Conservation (phyloP, 495 filamentous ascomycete species). For the Hyaloscypha hepaticicola region DNA sequence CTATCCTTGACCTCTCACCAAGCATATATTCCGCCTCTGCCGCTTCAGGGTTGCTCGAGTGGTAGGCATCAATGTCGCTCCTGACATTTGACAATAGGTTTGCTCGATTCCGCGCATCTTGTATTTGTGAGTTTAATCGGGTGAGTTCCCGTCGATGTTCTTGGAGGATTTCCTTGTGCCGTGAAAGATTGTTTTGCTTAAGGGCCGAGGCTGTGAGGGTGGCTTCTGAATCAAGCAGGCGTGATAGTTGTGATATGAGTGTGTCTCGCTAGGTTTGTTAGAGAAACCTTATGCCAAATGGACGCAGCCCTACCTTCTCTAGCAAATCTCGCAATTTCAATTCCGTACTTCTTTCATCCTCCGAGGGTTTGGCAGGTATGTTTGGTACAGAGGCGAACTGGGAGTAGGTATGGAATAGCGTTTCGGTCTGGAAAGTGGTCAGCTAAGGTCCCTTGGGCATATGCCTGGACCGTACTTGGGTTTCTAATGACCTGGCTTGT, state of each 20-base stretch:
- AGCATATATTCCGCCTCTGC: constrained; percentile 97
- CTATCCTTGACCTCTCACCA: constrained; percentile 79
- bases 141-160: constrained; percentile 83
- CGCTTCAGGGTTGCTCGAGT: constrained; percentile 70
- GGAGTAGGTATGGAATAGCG: constrained; percentile 90
- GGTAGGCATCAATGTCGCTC: constrained; percentile 88
- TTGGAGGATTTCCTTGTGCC: constrained; percentile 83
- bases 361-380: constrained; percentile 77
- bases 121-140: constrained; percentile 65
- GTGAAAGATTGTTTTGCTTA: constrained; percentile 90
- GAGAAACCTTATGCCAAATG: constrained; percentile 7
- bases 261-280: constrained; percentile 65
- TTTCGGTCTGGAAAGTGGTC: constrained; percentile 68
- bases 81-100: constrained; percentile 92
- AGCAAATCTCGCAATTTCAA: constrained; percentile 81
- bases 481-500: constrained; percentile 86
- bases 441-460: constrained; percentile 15
- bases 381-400: constrained; percentile 83
- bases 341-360: constrained; percentile 81
- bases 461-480: constrained; percentile 63
- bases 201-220: constrained; percentile 82
- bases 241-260: constrained; percentile 77
- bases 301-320: constrained; percentile 56
- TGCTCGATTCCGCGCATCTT: constrained; percentile 75
- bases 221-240: constrained; percentile 93